phyloP scores from a whole-genome alignment of 139 green algal genomes.

The Coelastrella sp. region DNA sequence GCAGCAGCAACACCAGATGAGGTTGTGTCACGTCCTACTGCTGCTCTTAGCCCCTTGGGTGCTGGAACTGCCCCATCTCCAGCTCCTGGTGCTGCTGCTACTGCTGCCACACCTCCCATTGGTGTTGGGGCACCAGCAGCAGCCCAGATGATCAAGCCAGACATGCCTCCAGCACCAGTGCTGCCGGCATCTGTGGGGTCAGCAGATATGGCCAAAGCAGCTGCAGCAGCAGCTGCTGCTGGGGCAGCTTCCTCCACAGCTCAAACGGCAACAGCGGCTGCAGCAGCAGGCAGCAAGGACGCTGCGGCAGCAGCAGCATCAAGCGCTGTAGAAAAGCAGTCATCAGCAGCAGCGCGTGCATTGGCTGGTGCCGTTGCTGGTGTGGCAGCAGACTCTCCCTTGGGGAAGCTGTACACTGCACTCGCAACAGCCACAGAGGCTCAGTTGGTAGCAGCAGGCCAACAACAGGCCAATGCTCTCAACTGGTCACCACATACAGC shows the following conservation, averaged over 20 bases:
- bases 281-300: not conserved
- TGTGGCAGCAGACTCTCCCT: not conserved
- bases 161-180: constrained; percentile 29
- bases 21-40: constrained; percentile 3
- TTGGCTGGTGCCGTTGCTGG: not conserved
- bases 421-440: not conserved
- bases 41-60: constrained; percentile 19
- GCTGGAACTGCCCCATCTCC: constrained; percentile 7
- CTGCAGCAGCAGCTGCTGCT: not conserved
- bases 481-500: not conserved
- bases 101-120: constrained; percentile 28
- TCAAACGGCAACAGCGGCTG: not conserved
- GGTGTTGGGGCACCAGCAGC: not conserved
- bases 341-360: not conserved
- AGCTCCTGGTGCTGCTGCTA: not conserved
- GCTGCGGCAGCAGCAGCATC: not conserved
- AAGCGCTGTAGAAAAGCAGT: not conserved
- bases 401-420: not conserved
- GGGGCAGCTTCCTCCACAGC: not conserved
- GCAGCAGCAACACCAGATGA: constrained; percentile 12
- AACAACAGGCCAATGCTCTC: not conserved
- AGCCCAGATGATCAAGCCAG: constrained; percentile 32
- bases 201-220: not conserved
- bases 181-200: constrained; percentile 1
- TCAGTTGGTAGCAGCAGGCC: not conserved